phyloP scores from a whole-genome alignment of 257 asterid genomes.

The Agastache rugosa region DNA sequence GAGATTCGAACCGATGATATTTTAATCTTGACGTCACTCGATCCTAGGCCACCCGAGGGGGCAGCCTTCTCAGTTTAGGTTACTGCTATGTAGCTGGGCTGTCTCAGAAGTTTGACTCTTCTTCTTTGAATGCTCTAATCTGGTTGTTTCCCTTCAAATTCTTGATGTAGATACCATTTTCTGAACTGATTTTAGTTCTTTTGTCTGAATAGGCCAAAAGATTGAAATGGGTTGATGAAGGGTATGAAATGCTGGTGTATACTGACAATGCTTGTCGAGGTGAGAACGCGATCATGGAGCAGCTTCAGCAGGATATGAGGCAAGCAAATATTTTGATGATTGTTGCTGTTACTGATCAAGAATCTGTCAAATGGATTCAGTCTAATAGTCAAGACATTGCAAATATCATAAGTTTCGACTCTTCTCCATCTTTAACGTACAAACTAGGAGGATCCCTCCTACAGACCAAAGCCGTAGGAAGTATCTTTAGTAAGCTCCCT shows the following conservation, averaged over 20 bases:
- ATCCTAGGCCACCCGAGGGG: too few species aligned
- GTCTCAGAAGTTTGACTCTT: background rate
- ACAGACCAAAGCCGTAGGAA: constrained; percentile 44
- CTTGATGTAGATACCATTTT: background rate
- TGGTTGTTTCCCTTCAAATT: constrained; percentile 11
- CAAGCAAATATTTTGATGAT: constrained; percentile 63
- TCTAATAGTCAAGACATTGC: constrained; percentile 46
- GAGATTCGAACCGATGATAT: too few species aligned
- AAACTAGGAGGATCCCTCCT: constrained; percentile 69
- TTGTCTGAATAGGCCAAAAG: constrained; percentile 59
- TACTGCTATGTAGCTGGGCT: too few species aligned
- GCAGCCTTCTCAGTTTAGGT: too few species aligned
- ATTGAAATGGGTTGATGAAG: constrained; percentile 90
- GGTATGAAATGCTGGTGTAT: constrained; percentile 73
- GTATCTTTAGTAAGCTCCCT: constrained; percentile 54
- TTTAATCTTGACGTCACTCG: too few species aligned
- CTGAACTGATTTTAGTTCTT: background rate
- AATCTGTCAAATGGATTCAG: constrained; percentile 68
- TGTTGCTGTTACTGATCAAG: constrained; percentile 66
- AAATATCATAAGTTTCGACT: constrained; percentile 75
- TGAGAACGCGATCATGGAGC: constrained; percentile 33
- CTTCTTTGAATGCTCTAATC: background rate
- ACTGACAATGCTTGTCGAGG: constrained; percentile 47
- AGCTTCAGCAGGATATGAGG: constrained; percentile 44
- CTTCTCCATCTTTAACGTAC: constrained; percentile 62